Evolutionary conservation across 176 grass and related monocot species (phyloP), one percentile per base, ranked within the genome.

Genomic region (Aegilops sharonensis): DNA sequence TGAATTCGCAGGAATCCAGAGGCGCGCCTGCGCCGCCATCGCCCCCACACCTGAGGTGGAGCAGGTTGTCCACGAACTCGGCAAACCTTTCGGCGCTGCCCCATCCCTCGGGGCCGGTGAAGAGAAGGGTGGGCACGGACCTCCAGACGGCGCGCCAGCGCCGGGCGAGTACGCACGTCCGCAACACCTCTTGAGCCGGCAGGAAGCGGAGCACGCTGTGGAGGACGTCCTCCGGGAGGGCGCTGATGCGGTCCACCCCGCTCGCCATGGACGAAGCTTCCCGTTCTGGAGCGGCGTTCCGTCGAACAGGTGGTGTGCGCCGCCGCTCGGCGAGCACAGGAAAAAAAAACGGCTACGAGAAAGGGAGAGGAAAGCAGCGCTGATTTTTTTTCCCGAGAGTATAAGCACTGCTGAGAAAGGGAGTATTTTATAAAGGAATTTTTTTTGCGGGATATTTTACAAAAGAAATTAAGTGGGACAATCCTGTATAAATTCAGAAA

Each of bases 271-370:
- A 73, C 14, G 39, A 13, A 3, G n/a, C 21, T 73, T 25, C 50
- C 21, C 5, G 11, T 42, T 73, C 11, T 24, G 36, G 68, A 37
- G 69, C 21, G 21, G 37, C 10, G 21, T 72, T 72, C 21, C 5
- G 70, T 27, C 70, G 70, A 73, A 73, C 70, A 73, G 70, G 11
- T 25, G 70, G 39, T 73, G 39, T 73, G 70, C 70, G 70, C 70
- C 70, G 70, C 70, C 10, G 39, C 70, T 73, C 35, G 50, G 36
- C 4, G 37, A 29, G 64, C 29, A 68, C 15, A 54, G 25, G 45
- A 48, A 48, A 48, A 48, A 48, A 48, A 13, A 48, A 48, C 12
- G 43, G 11, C 43, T 47, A 47, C 43, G 43, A 47, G 43, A 13
- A 45, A 47, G 43, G 11, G 43, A 47, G 11, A 11, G 43, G 43